Percentiles rank a stretch among this genome's conserved stretches.
Conservation (phyloP, 2,329 filamentous ascomycete genomes). For the Sporothrix curviconia region DNA sequence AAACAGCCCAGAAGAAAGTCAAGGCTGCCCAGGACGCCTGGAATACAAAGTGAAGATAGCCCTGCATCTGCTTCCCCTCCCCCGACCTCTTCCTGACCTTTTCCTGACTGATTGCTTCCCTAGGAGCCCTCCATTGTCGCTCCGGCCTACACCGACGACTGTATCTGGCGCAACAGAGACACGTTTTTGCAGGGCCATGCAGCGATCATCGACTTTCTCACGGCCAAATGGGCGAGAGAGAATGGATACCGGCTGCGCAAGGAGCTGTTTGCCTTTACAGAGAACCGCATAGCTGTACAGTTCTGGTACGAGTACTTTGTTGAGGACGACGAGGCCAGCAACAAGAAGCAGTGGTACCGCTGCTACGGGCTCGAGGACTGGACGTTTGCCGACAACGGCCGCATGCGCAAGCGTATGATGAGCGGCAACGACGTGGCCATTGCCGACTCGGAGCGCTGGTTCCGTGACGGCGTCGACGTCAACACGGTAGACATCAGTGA, state of each 20-base stretch:
- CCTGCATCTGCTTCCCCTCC: too few relatives aligned
- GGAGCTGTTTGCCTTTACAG: conserved; percentile 72
- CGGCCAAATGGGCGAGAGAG: conserved; percentile 68
- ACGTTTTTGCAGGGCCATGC: conserved; percentile 63
- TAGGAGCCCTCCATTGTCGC: conserved; percentile 61
- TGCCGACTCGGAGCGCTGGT: conserved; percentile 58
- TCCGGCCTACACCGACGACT: conserved; percentile 66
- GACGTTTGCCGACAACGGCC: conserved; percentile 64
- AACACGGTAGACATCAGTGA: conserved; percentile 60
- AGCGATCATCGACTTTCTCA: conserved; percentile 61
- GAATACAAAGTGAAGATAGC: conserved; percentile 60
- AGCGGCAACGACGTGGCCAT: conserved; percentile 67
- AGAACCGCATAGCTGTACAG: conserved; percentile 73
- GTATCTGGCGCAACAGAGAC: conserved; percentile 74
- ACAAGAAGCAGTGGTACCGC: conserved; percentile 69
- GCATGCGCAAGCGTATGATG: conserved; percentile 71
- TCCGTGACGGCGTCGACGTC: conserved; percentile 61
- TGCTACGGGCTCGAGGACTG: conserved; percentile 79
- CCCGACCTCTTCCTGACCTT: neutral
- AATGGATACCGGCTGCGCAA: conserved; percentile 68
- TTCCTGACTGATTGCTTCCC: neutral
- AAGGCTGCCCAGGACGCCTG: conserved; percentile 78
- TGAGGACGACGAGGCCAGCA: conserved; percentile 45
- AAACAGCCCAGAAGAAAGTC: conserved; percentile 68
- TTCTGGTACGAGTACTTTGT: conserved; percentile 78